Percentiles rank a stretch among this genome's conserved stretches.
Evolutionary conservation across 306 rosid genomes (phyloP).

Genomic region (Trichosanthes truncata): DNA sequence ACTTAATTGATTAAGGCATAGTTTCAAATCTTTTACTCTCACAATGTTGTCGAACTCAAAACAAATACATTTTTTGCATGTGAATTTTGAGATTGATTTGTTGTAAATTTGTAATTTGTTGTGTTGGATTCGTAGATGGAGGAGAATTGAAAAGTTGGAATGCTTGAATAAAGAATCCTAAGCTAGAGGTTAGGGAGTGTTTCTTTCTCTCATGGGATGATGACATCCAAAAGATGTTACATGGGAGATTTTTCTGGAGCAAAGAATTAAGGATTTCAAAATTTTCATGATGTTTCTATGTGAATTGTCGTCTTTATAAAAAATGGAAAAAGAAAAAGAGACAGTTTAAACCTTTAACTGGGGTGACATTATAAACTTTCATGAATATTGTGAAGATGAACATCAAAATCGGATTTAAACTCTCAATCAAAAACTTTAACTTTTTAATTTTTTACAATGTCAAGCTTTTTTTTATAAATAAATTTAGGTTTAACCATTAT

Average conservation of each 20-base stretch:
- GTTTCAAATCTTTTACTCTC: too few species aligned
- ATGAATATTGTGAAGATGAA: not conserved
- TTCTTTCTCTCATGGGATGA: not conserved
- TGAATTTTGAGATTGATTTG: too few species aligned
- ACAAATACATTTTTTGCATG: too few species aligned
- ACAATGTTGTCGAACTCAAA: too few species aligned
- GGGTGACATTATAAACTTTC: not conserved
- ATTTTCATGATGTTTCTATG: not conserved
- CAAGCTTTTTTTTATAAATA: too few species aligned
- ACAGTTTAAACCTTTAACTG: not conserved
- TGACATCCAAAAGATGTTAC: not conserved
- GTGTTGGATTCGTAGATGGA: too few species aligned
- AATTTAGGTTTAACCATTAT: not conserved
- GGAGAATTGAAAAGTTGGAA: not conserved
- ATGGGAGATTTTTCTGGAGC: not conserved
- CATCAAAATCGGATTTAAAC: too few species aligned
- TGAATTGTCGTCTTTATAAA: too few species aligned
- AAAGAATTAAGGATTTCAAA: not conserved
- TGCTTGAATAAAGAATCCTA: not conserved
- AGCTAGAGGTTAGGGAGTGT: not conserved
- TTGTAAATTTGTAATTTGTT: not conserved
- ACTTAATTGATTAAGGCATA: too few species aligned
- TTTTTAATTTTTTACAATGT: too few species aligned
- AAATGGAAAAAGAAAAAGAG: too few species aligned
- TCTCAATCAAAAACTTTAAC: not conserved